Evolutionary conservation across 108 stramenopile species (phyloP).

Genomic region (Cyclostephanos tholiformis): DNA sequence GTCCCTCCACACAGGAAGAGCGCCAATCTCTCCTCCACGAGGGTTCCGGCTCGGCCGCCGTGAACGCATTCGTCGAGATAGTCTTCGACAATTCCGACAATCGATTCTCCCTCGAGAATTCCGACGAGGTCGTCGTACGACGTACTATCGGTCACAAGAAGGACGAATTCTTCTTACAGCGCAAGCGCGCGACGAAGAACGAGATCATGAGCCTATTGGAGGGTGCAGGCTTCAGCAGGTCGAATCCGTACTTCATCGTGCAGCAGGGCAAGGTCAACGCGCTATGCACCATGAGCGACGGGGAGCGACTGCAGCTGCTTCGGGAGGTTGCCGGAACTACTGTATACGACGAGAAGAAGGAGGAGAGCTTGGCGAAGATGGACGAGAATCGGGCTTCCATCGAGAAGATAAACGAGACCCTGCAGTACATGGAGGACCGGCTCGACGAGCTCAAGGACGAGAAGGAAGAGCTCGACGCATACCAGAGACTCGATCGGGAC

Average conservation of each 20-base stretch:
- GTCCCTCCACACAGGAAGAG: conserved; percentile 80
- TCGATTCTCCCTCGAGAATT: conserved; percentile 89
- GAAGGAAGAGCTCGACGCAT: conserved; percentile 94
- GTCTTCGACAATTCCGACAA: conserved; percentile 98
- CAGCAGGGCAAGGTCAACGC: conserved; percentile 99
- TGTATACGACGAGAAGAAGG: conserved; percentile 97
- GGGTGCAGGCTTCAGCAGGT: conserved; percentile 96
- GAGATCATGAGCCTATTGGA: conserved; percentile 94
- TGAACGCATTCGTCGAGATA: conserved; percentile 97
- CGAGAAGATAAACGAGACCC: conserved; percentile 89
- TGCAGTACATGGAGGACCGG: conserved; percentile 87
- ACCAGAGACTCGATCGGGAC: conserved; percentile 89
- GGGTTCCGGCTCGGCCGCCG: conserved; percentile 86
- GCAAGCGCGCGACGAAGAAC: conserved; percentile 90
- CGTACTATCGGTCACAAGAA: conserved; percentile 98
- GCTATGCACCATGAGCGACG: conserved; percentile 95
- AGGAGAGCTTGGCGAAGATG: conserved; percentile 92
- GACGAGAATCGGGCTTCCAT: conserved; percentile 85
- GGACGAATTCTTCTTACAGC: conserved; percentile 99
- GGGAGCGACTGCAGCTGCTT: conserved; percentile 88
- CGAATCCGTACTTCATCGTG: conserved; percentile 99
- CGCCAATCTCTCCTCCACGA: conserved; percentile 91
- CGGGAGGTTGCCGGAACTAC: conserved; percentile 97
- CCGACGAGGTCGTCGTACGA: conserved; percentile 95
- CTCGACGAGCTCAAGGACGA: conserved; percentile 93